Evolutionary conservation across 768 basidiomycete genomes (phyloP).

Genomic region (Boletus reticulatus): DNA sequence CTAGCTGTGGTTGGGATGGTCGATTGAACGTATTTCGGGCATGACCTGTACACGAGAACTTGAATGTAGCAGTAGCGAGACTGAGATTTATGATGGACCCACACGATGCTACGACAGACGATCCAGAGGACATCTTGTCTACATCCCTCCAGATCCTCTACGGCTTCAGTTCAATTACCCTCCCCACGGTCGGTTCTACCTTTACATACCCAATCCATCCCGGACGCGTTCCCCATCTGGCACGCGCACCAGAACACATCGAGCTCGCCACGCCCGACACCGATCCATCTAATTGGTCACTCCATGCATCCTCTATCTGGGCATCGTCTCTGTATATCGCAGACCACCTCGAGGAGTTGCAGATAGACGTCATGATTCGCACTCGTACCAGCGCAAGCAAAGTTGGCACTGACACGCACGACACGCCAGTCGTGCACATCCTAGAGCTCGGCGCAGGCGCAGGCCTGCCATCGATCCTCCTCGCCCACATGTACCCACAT

Average conservation of each 20-base stretch:
- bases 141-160: conserved; percentile 63
- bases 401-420: conserved; percentile 6
- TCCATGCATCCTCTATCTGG: conserved; percentile 82
- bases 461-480: conserved; percentile 68
- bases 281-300: conserved; percentile 62
- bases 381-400: too few relatives aligned
- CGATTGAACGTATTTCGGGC: conserved; percentile 69
- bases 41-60: too few relatives aligned
- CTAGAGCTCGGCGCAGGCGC: conserved; percentile 76
- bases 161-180: conserved; percentile 56
- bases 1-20: conserved; percentile 56
- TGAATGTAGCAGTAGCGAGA: too few relatives aligned
- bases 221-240: conserved; percentile 11
- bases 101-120: conserved; percentile 14
- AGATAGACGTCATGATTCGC: conserved; percentile 29
- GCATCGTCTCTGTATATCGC: conserved; percentile 63
- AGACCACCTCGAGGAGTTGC: conserved; percentile 54
- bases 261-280: conserved; percentile 63
- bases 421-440: conserved; percentile 32
- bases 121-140: conserved; percentile 69
- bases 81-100: too few relatives aligned
- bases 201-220: conserved; percentile 44
- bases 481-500: conserved; percentile 48
- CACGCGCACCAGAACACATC: conserved; percentile 28
- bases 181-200: conserved; percentile 51